phyloP scores from a whole-genome alignment of 352 stramenopile species.

The Phytophthora pistaciae region DNA sequence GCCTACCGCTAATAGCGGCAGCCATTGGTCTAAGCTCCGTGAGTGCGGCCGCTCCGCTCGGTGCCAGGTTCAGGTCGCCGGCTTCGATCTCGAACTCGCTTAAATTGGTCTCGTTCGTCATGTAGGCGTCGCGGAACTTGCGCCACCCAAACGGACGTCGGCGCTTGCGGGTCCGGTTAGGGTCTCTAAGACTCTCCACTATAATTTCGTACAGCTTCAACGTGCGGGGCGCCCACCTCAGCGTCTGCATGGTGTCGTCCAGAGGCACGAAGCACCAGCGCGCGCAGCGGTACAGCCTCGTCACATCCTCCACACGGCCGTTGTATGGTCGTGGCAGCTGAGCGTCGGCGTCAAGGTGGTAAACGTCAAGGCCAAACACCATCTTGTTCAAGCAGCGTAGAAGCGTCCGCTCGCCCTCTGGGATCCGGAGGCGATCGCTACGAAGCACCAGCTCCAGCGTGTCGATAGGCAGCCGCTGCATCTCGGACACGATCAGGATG shows the following conservation, averaged over 20 bases:
- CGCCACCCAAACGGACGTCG: constrained; percentile 31
- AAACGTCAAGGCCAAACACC: constrained; percentile 37
- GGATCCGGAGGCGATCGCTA: constrained; percentile 64
- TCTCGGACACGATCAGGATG: constrained; percentile 30
- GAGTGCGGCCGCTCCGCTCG: constrained; percentile 1
- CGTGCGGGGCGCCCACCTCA: constrained; percentile 46
- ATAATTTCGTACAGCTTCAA: constrained; percentile 66
- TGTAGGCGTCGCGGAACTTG: constrained; percentile 29
- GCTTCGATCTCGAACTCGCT: constrained; percentile 74
- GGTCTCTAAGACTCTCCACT: constrained; percentile 28
- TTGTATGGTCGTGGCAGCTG: constrained; percentile 28
- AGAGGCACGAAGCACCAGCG: constrained; percentile 69
- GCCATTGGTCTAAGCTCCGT: not conserved
- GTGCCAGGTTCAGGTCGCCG: constrained; percentile 40
- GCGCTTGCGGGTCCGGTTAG: constrained; percentile 26
- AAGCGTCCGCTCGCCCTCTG: constrained; percentile 59
- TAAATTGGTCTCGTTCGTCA: constrained; percentile 42
- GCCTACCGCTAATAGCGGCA: not conserved
- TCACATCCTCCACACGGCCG: constrained; percentile 44
- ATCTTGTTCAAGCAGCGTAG: constrained; percentile 46
- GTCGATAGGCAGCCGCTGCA: constrained; percentile 53
- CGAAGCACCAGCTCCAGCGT: constrained; percentile 62
- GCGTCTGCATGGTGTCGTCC: constrained; percentile 56
- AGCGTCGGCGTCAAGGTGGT: not conserved
- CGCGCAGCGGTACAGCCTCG: constrained; percentile 55